Conservation (phyloP, 495 filamentous ascomycete genomes). For the Glarea lozoyensis region DNA sequence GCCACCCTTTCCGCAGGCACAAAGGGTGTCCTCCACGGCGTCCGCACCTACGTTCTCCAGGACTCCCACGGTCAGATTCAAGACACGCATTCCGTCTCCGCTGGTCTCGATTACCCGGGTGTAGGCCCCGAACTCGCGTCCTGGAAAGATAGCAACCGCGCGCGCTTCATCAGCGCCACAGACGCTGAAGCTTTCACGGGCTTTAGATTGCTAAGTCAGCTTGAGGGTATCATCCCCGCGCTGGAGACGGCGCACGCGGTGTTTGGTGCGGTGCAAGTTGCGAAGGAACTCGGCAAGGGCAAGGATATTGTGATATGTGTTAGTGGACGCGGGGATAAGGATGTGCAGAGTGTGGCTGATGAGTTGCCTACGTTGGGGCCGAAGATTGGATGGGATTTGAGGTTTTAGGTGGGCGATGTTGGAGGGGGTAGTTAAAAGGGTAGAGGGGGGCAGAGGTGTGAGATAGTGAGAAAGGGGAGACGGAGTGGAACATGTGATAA, state of each 20-base stretch:
- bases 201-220: conserved; percentile 71
- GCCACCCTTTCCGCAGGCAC: conserved; percentile 81
- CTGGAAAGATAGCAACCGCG: conserved; percentile 86
- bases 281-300: conserved; percentile 82
- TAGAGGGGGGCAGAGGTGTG: too few relatives aligned
- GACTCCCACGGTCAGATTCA: conserved; percentile 84
- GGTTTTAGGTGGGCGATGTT: too few relatives aligned
- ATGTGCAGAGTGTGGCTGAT: conserved; percentile 96
- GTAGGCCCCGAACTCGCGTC: conserved; percentile 84
- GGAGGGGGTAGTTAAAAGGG: too few relatives aligned
- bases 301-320: conserved; percentile 93
- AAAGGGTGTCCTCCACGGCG: conserved; percentile 92
- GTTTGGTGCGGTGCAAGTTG: conserved; percentile 78
- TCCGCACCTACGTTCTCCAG: conserved; percentile 91
- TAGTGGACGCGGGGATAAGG: conserved; percentile 90
- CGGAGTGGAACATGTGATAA: too few relatives aligned
- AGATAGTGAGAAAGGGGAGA: too few relatives aligned
- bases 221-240: conserved; percentile 95
- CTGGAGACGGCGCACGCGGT: conserved; percentile 92
- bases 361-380: conserved; percentile 84
- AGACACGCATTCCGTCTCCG: conserved; percentile 95
- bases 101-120: conserved; percentile 93
- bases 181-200: conserved; percentile 89
- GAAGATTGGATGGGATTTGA: conserved; percentile 90
- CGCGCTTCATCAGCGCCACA: conserved; percentile 83